These are phyloP conservation scores for Blepharisma japonicum DNA, from an alignment of 73 alveolate genomes.

Conservation along the genomic window DNA sequence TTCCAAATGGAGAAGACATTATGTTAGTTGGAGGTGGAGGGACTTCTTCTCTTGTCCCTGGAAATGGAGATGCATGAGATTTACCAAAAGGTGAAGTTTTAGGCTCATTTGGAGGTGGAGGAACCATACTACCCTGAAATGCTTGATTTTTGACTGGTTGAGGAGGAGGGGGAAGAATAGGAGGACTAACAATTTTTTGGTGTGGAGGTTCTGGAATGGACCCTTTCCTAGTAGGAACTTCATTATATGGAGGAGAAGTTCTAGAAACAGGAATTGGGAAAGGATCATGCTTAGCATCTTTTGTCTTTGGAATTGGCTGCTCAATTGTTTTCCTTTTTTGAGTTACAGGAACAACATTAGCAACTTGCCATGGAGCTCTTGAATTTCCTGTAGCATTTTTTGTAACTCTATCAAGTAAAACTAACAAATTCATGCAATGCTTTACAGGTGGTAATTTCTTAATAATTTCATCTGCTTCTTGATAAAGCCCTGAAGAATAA, in stretches of 20 bases:
- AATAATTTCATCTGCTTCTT: too few species aligned
- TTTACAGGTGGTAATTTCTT: not conserved
- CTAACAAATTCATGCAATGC: slow-evolving; percentile 6
- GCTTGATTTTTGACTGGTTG: slow-evolving; percentile 5
- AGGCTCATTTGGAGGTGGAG: slow-evolving; percentile 6
- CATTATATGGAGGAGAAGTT: not conserved
- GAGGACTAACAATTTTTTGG: not conserved
- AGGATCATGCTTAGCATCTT: not conserved
- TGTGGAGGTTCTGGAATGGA: not conserved
- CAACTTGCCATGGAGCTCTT: slow-evolving; percentile 10
- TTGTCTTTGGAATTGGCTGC: not conserved
- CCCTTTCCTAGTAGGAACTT: not conserved
- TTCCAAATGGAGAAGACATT: slow-evolving; percentile 21
- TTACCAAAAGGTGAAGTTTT: slow-evolving; percentile 23
- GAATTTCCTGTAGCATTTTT: not conserved
- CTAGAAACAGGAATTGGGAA: not conserved
- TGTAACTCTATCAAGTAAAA: not conserved
- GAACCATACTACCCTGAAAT: not conserved
- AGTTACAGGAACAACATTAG: not conserved
- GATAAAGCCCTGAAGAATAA: too few species aligned
- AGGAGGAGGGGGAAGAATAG: not conserved
- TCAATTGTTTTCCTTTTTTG: not conserved
- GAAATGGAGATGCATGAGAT: slow-evolving; percentile 2
- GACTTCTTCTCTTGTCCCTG: slow-evolving; percentile 5
- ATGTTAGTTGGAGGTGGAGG: slow-evolving; percentile 33